phyloP scores from a whole-genome alignment of 176 grass and related monocot genomes.

The Triticum timopheevii region DNA sequence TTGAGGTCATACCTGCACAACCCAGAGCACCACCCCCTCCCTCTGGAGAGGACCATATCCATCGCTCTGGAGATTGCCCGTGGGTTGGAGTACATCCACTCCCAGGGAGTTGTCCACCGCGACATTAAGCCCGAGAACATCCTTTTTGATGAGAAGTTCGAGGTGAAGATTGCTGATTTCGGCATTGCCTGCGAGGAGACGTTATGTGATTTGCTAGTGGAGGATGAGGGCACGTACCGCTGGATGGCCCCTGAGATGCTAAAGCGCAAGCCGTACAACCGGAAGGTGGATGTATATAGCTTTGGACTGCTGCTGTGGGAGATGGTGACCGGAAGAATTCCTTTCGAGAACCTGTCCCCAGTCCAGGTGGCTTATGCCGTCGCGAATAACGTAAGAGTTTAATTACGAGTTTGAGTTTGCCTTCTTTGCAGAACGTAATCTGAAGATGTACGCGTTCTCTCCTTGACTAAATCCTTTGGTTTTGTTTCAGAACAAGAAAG shows the following conservation, averaged over 20 bases:
- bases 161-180: conserved; percentile 73
- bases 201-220: conserved; percentile 52
- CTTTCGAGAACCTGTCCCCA: conserved; percentile 54
- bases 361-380: conserved; percentile 72
- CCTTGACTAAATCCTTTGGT: not conserved
- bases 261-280: conserved; percentile 60
- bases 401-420: not conserved
- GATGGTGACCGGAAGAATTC: conserved; percentile 63
- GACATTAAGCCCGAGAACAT: conserved; percentile 71
- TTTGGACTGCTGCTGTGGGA: conserved; percentile 80
- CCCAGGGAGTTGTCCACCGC: conserved; percentile 70
- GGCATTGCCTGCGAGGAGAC: conserved; percentile 78
- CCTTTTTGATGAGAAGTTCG: conserved; percentile 68
- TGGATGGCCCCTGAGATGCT: conserved; percentile 94
- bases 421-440: not conserved
- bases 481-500: conserved; percentile 60
- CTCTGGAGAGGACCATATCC: conserved; percentile 55
- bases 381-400: conserved; percentile 31
- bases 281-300: conserved; percentile 79
- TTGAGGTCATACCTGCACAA: conserved; percentile 67
- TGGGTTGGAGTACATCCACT: conserved; percentile 78
- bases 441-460: not conserved
- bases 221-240: conserved; percentile 71
- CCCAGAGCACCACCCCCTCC: conserved; percentile 46
- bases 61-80: conserved; percentile 55